Evolutionary conservation across 495 filamentous ascomycete genomes (phyloP).

Genomic region (Diplogelasinospora grovesii): DNA sequence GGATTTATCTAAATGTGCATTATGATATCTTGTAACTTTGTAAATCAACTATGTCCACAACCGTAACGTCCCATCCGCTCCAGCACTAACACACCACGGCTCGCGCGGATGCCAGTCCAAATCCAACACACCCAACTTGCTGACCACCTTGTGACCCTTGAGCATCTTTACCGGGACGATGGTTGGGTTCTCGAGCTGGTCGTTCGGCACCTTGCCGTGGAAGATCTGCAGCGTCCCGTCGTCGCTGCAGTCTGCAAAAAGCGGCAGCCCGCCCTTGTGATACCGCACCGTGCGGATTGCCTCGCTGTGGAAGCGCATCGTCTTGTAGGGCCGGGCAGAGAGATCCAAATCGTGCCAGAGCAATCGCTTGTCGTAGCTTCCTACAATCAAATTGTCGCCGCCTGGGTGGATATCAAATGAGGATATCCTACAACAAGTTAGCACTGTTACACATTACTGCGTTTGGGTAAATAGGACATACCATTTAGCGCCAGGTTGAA

Average conservation of each 20-base stretch:
- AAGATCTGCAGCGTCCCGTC: slow-evolving; percentile 93
- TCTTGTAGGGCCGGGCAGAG: slow-evolving; percentile 85
- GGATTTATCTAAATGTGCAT: slow-evolving; percentile 2
- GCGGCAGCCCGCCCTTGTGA: slow-evolving; percentile 74
- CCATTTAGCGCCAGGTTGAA: slow-evolving; percentile 78
- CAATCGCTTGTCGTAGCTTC: slow-evolving; percentile 86
- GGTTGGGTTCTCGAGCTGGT: slow-evolving; percentile 89
- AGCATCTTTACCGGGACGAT: slow-evolving; percentile 95
- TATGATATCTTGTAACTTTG: too few relatives aligned
- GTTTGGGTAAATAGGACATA: slow-evolving; percentile 8
- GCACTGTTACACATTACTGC: slow-evolving; percentile 1
- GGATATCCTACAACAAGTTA: slow-evolving; percentile 63
- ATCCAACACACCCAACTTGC: slow-evolving; percentile 82
- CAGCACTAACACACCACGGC: slow-evolving; percentile 89
- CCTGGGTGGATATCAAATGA: slow-evolving; percentile 88
- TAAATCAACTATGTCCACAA: slow-evolving; percentile 45
- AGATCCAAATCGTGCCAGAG: slow-evolving; percentile 97
- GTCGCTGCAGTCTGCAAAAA: slow-evolving; percentile 90
- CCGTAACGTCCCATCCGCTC: slow-evolving; percentile 75
- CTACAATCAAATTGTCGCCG: slow-evolving; percentile 89
- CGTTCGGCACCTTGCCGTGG: slow-evolving; percentile 89
- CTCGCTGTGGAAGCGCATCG: slow-evolving; percentile 84
- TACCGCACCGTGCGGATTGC: slow-evolving; percentile 83
- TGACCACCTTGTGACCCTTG: slow-evolving; percentile 75
- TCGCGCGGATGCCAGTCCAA: slow-evolving; percentile 90